Evolutionary conservation across 2,329 filamentous ascomycete genomes (phyloP).

Genomic region (Microdochium trichocladiopsis): DNA sequence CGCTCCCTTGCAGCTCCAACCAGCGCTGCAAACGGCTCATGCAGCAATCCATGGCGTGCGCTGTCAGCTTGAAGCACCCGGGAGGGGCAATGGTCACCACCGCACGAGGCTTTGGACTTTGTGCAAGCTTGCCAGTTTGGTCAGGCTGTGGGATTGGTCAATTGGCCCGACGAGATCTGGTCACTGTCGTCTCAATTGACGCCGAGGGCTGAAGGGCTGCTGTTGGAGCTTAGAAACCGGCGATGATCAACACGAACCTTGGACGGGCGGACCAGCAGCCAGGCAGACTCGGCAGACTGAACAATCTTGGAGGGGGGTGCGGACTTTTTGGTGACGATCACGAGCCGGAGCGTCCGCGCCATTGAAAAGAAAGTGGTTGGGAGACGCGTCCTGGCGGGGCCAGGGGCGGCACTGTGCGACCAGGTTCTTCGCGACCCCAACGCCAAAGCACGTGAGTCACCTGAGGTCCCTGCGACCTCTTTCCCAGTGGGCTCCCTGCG

Average conservation of each 20-base stretch:
- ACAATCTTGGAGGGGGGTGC: background rate
- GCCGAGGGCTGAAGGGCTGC: background rate
- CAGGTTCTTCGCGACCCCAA: conserved; percentile 8
- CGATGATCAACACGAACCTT: background rate
- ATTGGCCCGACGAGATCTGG: background rate
- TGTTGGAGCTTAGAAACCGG: background rate
- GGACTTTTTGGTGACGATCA: background rate
- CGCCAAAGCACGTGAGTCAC: conserved; percentile 6
- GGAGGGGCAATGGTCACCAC: background rate
- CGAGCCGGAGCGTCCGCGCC: background rate
- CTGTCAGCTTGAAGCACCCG: background rate
- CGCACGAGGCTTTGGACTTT: background rate
- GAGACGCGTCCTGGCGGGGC: conserved; percentile 28
- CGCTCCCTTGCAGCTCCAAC: background rate
- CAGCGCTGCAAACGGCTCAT: background rate
- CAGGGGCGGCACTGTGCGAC: conserved; percentile 20
- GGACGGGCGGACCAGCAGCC: background rate
- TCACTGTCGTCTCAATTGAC: background rate
- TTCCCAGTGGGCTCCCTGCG: conserved; percentile 6
- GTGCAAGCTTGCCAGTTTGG: background rate
- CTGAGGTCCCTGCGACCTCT: conserved; percentile 10
- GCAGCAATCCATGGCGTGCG: background rate
- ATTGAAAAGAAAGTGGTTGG: conserved; percentile 24
- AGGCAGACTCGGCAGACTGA: background rate
- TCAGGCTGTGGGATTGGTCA: background rate